Base-by-base conservation (phyloP, 768 basidiomycete species). In the Polyporus arcularius region DNA sequence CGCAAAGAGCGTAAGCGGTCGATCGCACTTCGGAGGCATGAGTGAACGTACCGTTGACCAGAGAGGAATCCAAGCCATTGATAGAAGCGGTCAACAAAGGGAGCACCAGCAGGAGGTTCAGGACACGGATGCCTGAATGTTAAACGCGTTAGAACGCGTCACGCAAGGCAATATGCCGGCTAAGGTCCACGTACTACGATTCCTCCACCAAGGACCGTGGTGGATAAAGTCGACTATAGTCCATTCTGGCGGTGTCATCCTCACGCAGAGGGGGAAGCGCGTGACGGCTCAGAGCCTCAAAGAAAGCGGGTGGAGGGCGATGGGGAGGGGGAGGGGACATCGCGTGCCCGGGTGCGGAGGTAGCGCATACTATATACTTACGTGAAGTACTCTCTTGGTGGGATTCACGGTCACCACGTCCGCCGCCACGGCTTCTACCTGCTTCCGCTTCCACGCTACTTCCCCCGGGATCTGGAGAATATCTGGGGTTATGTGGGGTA, bases 41-140 rank as follows among this genome's bases (percentile, higher is more conserved):
- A 64, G 51, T 62, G 18, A 18, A 51, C 68, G n/a, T 40, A 76
- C 78, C 79, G 65, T 88, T 88, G 15, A 87, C 77, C 47, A 87
- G 72, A n/a, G 86, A 88, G 4, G 85, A 84, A 68, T 89, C 86
- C 52, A 87, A 79, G 28, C 89, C 88, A 72, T 88, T 89, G 51
- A 82, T 81, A 14, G 81, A 75, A 16, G 86, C 82, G 15, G 88
- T 87, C 57, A 89, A 72, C n/a, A 90, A 76, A 2, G 88, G 85
- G 15, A 89, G 74, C 15, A 85, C 56, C 35, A 89, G 76, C 65
- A 80, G 84, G 5, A 88, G 58, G 70, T 88, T 88, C 41, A 88
- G 72, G 51, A 79, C 57, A 31, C 87, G 72, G 48, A 88, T 81
- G 30, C 86, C 87, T 87, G 53, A 26, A 38, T 15, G 30, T 16